A percentile compares a stretch with the other conserved stretches of the same genome.
These are phyloP conservation scores for Pythium volutum DNA, from an alignment of 352 stramenopile genomes.

Conservation along the genomic window DNA sequence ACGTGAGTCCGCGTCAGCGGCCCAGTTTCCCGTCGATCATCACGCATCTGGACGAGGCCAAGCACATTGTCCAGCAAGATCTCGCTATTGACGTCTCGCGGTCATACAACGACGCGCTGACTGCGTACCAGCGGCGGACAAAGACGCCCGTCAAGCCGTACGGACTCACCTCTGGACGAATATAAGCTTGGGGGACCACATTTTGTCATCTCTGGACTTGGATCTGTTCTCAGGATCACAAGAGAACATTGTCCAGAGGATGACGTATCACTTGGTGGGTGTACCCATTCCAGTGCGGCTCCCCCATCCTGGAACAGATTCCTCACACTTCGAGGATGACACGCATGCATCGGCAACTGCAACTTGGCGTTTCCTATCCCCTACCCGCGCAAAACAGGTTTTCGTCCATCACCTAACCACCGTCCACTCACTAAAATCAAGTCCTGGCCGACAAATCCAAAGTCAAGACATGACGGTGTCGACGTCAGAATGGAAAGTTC, in stretches of 20 bases:
- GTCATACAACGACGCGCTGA: conserved; percentile 41
- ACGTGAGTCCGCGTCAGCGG: conserved; percentile 46
- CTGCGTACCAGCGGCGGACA: conserved; percentile 26
- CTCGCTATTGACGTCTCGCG: conserved; percentile 56
- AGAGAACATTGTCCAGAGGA: background rate
- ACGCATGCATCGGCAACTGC: conserved; percentile 20
- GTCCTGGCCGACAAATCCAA: conserved; percentile 5
- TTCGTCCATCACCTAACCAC: background rate
- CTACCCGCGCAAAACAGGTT: conserved; percentile 7
- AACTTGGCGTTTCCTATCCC: background rate
- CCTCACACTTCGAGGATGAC: background rate
- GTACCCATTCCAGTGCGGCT: conserved; percentile 5
- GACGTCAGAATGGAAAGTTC: conserved; percentile 23
- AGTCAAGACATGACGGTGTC: conserved; percentile 14
- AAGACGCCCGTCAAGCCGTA: conserved; percentile 45
- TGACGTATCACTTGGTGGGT: conserved; percentile 4
- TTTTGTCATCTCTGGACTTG: background rate
- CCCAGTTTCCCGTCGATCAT: conserved; percentile 60
- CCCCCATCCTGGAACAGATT: background rate
- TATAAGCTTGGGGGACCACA: conserved; percentile 24
- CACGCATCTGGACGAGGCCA: conserved; percentile 58
- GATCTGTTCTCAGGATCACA: background rate
- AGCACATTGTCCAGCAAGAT: conserved; percentile 43
- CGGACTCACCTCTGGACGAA: conserved; percentile 50
- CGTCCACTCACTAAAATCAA: conserved; percentile 17